Evolutionary conservation across 2,329 filamentous ascomycete genomes (phyloP), one percentile per base, ranked within the genome.

Genomic region (Dryadomyces quercivorus): DNA sequence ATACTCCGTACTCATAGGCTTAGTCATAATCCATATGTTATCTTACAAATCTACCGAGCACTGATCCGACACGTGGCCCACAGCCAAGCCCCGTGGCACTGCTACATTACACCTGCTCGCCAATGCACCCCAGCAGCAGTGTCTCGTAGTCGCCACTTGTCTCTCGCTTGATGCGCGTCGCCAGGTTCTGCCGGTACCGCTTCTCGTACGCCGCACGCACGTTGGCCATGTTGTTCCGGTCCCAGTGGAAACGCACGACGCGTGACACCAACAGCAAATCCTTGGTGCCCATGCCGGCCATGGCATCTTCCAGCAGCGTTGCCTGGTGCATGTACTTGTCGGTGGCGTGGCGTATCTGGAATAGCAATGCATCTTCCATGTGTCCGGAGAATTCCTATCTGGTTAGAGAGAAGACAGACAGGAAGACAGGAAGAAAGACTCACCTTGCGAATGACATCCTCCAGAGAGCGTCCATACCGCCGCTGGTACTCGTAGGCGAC

Each of bases 321-420:
- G 91, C 93, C 62, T 95, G 91, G 60, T 89, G 84, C 75, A 88
- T 85, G 56, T 88, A 88, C 60, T 85, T 88, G 69, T 96, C 89
- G 6, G 80, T 72, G 2, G 87, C 92, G 13, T 84, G 76, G 12
- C 78, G 78, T n/a, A 96, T 72, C 67, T 95, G 89, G 65, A 82
- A 83, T 26, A 93, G 70, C 1, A 97, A 77, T 0, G 89, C 89
- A 16, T 88, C 80, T 66, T 91, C 76, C 90, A 97, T 96, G 66
- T 97, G 92, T 0, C 92, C 92, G 0, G 84, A 87, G 69, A 96
- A 96, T 63, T 93, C 83, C 71, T 84, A 57, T 8, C 47, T 51
- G 63, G 55, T n/a, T 12, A 21, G 26, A 12, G 43, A 15, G 20
- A 22, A 38, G 9, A 42, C n/a, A n/a, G n/a, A n/a, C n/a, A 16